Evolutionary conservation across 192 early-diverging fungal species (phyloP).

Genomic region (Coemansia aciculifera): DNA sequence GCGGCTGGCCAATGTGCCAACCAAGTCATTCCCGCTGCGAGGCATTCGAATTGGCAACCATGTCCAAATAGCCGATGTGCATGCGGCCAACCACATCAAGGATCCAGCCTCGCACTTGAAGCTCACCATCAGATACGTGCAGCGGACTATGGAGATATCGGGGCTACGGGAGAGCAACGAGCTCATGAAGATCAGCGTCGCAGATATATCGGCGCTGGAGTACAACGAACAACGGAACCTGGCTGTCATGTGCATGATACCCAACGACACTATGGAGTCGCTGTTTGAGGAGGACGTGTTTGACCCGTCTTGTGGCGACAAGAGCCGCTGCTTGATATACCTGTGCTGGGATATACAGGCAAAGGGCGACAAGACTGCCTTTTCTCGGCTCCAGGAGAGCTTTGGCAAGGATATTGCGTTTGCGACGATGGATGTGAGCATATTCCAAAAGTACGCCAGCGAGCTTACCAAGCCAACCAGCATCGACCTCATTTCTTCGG

Average conservation of each 20-base stretch:
- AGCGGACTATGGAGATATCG: slow-evolving; percentile 17
- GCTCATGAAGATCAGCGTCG: slow-evolving; percentile 16
- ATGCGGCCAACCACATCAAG: not conserved
- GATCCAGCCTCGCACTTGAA: not conserved
- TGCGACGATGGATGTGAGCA: not conserved
- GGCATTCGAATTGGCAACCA: slow-evolving; percentile 38
- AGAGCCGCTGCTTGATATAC: slow-evolving; percentile 16
- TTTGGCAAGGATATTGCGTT: slow-evolving; percentile 12
- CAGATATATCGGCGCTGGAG: slow-evolving; percentile 29
- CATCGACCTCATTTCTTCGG: slow-evolving; percentile 41
- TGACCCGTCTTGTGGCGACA: slow-evolving; percentile 30
- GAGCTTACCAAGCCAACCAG: slow-evolving; percentile 34
- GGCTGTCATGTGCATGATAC: slow-evolving; percentile 28
- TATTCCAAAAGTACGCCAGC: slow-evolving; percentile 9
- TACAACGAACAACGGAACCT: slow-evolving; percentile 5
- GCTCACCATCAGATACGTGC: slow-evolving; percentile 17
- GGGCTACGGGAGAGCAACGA: slow-evolving; percentile 23
- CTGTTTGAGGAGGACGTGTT: slow-evolving; percentile 28
- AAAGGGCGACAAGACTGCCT: not conserved
- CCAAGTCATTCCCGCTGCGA: slow-evolving; percentile 13
- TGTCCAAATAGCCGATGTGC: slow-evolving; percentile 8
- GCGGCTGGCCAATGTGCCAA: not conserved
- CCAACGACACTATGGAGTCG: slow-evolving; percentile 30
- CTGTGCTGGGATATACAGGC: slow-evolving; percentile 15
- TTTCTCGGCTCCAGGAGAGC: slow-evolving; percentile 5